Base-by-base conservation (phyloP, 1,284 basidiomycete genomes). In the Grifola frondosa region DNA sequence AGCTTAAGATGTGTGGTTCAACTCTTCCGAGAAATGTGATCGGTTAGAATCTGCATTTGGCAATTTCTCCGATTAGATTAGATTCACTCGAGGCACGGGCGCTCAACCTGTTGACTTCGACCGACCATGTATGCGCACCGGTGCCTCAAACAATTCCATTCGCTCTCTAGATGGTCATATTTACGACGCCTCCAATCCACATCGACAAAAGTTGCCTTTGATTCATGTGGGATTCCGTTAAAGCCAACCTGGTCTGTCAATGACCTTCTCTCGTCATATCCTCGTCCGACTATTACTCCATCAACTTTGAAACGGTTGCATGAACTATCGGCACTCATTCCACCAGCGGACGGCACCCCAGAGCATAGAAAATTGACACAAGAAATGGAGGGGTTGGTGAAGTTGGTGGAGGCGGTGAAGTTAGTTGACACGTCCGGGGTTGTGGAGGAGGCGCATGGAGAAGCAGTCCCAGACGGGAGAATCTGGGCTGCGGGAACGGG, bases 331-430 rank as follows among this genome's bases (percentile, higher is more conserved):
- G 88, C 87, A 16, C 71, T 91, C 24, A 59, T 74, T 19, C 78
- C 84, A 5, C 88, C 86, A 0, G 58, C 65, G 26, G 69, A 78
- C 47, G 76, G 73, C 30, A 77, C 83, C 0, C 52, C 58, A 5
- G 75, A 79, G 46, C 74, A 80, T 50, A 55, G 58, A 5, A 58
- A 63, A 16, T 62, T 84, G 29, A 79, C 77, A 42, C 48, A 50
- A 22, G 81, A 86, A 48, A 64, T 91, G 50, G 81, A 84, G 54
- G 81, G 82, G 40, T 73, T 91, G 31, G 69, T 89, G 45, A 77
- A 73, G 50, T 69, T 91, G 6, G 86, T 91, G 9, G 87, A 90
- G 58, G 87, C 87, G 5, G 87, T 89, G 40, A 84, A 77, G 59
- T 60, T 85, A 21, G 79, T 81, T 28, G 63, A 84, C 42, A 69